Evolutionary conservation across 2,329 filamentous ascomycete species (phyloP), one percentile per base, ranked within the genome.

Genomic region (Zymoseptoria brevis): DNA sequence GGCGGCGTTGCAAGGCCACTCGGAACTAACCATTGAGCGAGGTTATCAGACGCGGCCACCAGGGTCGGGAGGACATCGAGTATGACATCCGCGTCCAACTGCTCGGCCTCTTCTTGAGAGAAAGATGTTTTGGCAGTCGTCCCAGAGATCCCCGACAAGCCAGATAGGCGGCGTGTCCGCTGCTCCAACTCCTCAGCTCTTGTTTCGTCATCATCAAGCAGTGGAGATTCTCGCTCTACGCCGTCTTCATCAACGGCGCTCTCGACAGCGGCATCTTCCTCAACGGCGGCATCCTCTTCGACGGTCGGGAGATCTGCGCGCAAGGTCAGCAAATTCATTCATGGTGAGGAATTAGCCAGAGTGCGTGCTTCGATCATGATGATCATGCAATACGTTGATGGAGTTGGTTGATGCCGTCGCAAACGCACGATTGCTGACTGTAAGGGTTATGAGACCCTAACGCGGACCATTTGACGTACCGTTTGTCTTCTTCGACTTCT

Each of bases 111-210:
- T 41, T 75, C 73, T 59, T 73, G 72, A 5, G 77, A 78, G 57
- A 77, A 76, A 2, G 77, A 76, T 0, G 77, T 77, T 50, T 76
- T 76, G 4, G 75, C 75, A 2, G 78, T 79, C 2, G 75, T 79
- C 13, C 76, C 76, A 3, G 78, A 79, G 66, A 78, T 75, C 49
- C 71, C 73, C 5, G 77, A 79, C 16, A 66, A 64, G 24, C 48
- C 56, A 1, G 64, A 63, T 16, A 24, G 53, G 19, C 59, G 58
- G 19, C 65, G 60, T 11, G 35, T 45, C 13, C 35, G 35, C 35
- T 45, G 35, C 16, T 45, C 35, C 11, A 45, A 13, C 35, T 45
- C 35, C 35, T 45, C 35, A n/a, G 13, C 35, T 45, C 35, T 45
- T 45, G 35, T n/a, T 9, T 51, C 50, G 8, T 50, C 53, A 21